Conservation (phyloP, 164 flowering plant genomes). For the Warburgia ugandensis region DNA sequence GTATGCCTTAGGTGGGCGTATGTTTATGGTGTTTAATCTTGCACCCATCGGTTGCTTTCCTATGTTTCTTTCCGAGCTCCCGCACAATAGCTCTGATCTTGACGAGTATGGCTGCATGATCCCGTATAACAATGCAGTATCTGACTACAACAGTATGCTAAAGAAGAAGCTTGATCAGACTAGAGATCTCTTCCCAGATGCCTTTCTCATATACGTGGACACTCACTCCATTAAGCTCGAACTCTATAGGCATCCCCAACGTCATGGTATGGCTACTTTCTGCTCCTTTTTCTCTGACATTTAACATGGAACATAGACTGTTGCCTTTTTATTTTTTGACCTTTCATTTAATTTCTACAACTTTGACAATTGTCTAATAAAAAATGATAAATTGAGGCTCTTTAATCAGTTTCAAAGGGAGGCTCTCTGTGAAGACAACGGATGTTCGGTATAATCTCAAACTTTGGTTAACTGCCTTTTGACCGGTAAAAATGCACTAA, state of each 20-base stretch:
- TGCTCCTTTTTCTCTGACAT: background rate
- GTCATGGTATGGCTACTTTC: slow-evolving; percentile 38
- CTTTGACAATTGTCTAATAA: no score
- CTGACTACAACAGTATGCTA: slow-evolving; percentile 57
- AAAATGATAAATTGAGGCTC: no score
- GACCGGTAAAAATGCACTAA: no score
- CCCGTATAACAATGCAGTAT: slow-evolving; percentile 76
- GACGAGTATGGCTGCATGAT: slow-evolving; percentile 68
- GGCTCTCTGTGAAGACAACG: no score
- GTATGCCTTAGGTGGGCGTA: slow-evolving; percentile 58
- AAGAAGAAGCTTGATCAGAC: slow-evolving; percentile 36
- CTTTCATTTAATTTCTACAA: no score
- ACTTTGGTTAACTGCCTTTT: no score
- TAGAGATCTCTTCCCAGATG: slow-evolving; percentile 35
- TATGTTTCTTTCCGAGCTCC: slow-evolving; percentile 42
- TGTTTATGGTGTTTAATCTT: slow-evolving; percentile 61
- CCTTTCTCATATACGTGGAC: slow-evolving; percentile 57
- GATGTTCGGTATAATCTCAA: no score
- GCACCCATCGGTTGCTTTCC: slow-evolving; percentile 90
- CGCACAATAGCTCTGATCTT: slow-evolving; percentile 45
- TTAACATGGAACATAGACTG: no score
- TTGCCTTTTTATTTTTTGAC: no score
- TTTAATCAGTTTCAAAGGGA: no score
- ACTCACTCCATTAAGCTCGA: slow-evolving; percentile 48
- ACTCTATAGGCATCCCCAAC: slow-evolving; percentile 58